Percentiles rank a stretch among this genome's conserved stretches.
These are phyloP conservation scores for Ilex aquifolium DNA, from an alignment of 257 asterid genomes.

Conservation along the genomic window DNA sequence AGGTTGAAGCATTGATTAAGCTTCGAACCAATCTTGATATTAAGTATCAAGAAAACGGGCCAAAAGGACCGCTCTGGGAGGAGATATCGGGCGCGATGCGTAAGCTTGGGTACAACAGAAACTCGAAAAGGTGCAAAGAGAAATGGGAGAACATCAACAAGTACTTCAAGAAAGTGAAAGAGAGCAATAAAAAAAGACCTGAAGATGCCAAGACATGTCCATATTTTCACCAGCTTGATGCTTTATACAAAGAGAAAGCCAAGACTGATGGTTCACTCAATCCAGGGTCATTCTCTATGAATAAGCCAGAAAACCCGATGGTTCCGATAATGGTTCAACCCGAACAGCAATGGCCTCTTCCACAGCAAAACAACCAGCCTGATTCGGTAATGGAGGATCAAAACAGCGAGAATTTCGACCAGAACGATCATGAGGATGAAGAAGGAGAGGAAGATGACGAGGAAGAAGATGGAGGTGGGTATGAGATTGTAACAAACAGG, in stretches of 20 bases:
- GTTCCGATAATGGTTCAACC: constrained; percentile 85
- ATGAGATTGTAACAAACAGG: constrained; percentile 64
- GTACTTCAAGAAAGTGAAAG: constrained; percentile 91
- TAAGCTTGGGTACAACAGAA: constrained; percentile 65
- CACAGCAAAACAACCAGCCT: constrained; percentile 6
- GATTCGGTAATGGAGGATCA: constrained; percentile 30
- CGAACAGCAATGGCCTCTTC: constrained; percentile 86
- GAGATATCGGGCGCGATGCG: constrained; percentile 74
- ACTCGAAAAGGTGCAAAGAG: constrained; percentile 87
- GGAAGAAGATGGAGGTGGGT: constrained; percentile 38
- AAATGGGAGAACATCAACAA: constrained; percentile 98
- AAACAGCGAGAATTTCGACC: constrained; percentile 29
- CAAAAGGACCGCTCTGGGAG: constrained; percentile 95
- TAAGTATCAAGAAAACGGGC: constrained; percentile 82
- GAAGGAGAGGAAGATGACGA: constrained; percentile 45
- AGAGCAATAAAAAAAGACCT: constrained; percentile 69
- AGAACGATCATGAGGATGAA: constrained; percentile 26
- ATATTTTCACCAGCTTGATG: constrained; percentile 77
- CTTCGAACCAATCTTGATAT: constrained; percentile 61
- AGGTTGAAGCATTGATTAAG: constrained; percentile 66
- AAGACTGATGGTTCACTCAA: constrained; percentile 19
- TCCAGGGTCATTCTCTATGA: constrained; percentile 12
- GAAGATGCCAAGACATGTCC: constrained; percentile 94
- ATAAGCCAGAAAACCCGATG: constrained; percentile 35
- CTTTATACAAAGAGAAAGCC: constrained; percentile 60